Conservation (phyloP, 2,329 filamentous ascomycete species). For the Penicillium sp. region DNA sequence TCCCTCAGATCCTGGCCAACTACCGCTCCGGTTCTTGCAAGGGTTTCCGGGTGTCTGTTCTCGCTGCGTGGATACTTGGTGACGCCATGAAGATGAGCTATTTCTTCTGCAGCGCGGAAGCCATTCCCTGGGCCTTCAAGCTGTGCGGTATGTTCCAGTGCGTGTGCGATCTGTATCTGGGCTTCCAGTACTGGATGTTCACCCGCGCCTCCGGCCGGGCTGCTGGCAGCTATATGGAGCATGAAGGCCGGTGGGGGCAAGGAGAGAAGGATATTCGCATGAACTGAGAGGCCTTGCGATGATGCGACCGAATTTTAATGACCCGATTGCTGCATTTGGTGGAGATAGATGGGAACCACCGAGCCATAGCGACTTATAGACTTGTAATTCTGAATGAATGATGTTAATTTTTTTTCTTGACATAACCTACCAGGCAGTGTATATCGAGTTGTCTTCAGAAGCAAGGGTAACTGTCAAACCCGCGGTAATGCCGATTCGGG, state of each 20-base stretch:
- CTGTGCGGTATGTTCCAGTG: slow-evolving; percentile 58
- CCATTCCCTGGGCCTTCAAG: slow-evolving; percentile 56
- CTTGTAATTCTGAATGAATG: slow-evolving; percentile 28
- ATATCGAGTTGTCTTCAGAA: not conserved
- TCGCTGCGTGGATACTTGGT: slow-evolving; percentile 56
- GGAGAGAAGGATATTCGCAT: slow-evolving; percentile 50
- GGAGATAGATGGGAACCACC: slow-evolving; percentile 29
- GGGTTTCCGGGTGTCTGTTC: slow-evolving; percentile 56
- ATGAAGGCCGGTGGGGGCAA: slow-evolving; percentile 36
- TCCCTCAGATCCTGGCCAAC: slow-evolving; percentile 57
- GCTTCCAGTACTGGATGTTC: slow-evolving; percentile 56
- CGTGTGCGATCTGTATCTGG: slow-evolving; percentile 54
- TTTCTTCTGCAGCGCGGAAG: slow-evolving; percentile 53
- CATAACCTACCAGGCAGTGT: not conserved
- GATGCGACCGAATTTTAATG: not conserved
- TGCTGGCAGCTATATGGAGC: slow-evolving; percentile 34
- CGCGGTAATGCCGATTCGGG: slow-evolving; percentile 18
- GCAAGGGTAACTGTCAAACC: not conserved
- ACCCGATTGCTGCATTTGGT: slow-evolving; percentile 22
- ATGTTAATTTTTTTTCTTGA: slow-evolving; percentile 15
- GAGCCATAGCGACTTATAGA: slow-evolving; percentile 27
- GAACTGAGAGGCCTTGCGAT: slow-evolving; percentile 32
- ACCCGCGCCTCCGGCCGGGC: slow-evolving; percentile 38
- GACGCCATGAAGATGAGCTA: slow-evolving; percentile 59
- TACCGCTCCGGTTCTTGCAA: slow-evolving; percentile 55